These are phyloP conservation scores for Penicillium sclerotiorum DNA, from an alignment of 2,329 filamentous ascomycete species.

Conservation along the genomic window DNA sequence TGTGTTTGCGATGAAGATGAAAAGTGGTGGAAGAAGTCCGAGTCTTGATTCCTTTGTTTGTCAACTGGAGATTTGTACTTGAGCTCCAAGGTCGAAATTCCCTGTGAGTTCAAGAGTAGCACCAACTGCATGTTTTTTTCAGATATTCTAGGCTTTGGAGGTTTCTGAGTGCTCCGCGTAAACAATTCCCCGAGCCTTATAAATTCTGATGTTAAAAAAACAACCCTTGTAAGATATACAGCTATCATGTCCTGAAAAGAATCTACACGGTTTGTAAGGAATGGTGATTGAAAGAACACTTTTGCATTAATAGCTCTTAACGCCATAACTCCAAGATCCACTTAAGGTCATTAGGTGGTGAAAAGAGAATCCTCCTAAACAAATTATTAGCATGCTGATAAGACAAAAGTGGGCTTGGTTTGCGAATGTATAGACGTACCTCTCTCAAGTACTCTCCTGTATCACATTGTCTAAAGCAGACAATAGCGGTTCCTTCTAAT, in stretches of 20 bases:
- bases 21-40: no score
- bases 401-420: background rate
- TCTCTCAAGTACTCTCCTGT: constrained; percentile 91
- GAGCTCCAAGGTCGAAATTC: no score
- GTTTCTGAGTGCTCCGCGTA: no score
- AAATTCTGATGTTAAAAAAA: background rate
- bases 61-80: no score
- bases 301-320: constrained; percentile 18
- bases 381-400: constrained; percentile 14
- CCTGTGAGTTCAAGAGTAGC: no score
- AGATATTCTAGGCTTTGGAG: no score
- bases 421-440: constrained; percentile 32
- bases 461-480: constrained; percentile 73
- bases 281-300: constrained; percentile 9
- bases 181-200: no score
- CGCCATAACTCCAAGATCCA: constrained; percentile 27
- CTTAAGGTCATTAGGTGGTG: constrained; percentile 48
- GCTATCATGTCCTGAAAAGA: no score
- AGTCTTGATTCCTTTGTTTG: no score
- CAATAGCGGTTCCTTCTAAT: constrained; percentile 86
- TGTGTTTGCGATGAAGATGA: no score
- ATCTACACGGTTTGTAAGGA: no score
- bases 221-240: background rate
- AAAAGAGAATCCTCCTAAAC: constrained; percentile 64
- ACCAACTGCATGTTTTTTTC: no score